A percentile compares a stretch with the other conserved stretches of the same genome.
These are phyloP conservation scores for Rhodofomes roseus DNA, from an alignment of 1,284 basidiomycete species.

Conservation along the genomic window DNA sequence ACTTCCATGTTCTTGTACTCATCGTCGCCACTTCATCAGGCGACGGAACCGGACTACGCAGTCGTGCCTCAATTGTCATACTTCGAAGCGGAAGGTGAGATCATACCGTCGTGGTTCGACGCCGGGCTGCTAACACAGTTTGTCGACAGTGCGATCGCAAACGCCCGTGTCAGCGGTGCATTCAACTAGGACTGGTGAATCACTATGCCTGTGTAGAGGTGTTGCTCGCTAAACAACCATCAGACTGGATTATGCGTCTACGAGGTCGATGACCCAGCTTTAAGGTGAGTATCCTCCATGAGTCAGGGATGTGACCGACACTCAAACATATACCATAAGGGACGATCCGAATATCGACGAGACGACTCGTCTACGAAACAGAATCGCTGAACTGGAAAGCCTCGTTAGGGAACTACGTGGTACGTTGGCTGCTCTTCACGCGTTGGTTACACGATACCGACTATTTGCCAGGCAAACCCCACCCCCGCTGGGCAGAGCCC, in stretches of 20 bases:
- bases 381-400: constrained; percentile 88
- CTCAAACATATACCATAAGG: constrained; percentile 35
- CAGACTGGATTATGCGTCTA: constrained; percentile 90
- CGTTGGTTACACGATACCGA: neutral
- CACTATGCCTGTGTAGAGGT: constrained; percentile 14
- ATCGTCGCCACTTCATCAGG: constrained; percentile 27
- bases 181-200: constrained; percentile 71
- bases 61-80: constrained; percentile 88
- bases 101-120: neutral
- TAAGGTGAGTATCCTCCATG: constrained; percentile 49
- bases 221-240: constrained; percentile 6
- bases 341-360: constrained; percentile 84
- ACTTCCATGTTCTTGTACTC: constrained; percentile 40
- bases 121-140: constrained; percentile 5
- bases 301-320: neutral
- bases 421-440: constrained; percentile 26
- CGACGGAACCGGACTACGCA: constrained; percentile 87
- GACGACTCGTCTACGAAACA: constrained; percentile 73
- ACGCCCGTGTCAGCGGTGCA: constrained; percentile 84
- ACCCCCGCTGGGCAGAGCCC: constrained; percentile 77
- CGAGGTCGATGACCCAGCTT: constrained; percentile 84
- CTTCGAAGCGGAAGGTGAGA: constrained; percentile 84
- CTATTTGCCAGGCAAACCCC: constrained; percentile 61
- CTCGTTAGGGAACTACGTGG: constrained; percentile 80
- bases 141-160: constrained; percentile 68